These are phyloP conservation scores for Helenozyma baotianmanensis DNA, from an alignment of 805 yeast genomes.

Conservation along the genomic window DNA sequence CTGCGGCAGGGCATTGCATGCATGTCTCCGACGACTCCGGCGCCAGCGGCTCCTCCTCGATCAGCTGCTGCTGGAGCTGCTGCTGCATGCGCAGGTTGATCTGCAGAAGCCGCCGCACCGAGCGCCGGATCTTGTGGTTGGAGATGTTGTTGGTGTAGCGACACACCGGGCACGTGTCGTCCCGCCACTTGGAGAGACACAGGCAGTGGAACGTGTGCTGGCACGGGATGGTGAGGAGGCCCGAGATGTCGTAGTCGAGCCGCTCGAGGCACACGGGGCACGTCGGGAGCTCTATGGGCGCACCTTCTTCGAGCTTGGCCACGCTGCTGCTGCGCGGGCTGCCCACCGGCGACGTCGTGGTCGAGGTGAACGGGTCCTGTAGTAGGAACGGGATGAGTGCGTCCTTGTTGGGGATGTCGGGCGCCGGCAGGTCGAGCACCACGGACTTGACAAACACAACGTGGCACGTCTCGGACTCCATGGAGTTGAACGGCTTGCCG, in stretches of 20 bases:
- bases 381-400: slow-evolving; percentile 58
- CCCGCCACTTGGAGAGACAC: slow-evolving; percentile 84
- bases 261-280: slow-evolving; percentile 92
- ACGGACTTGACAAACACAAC: slow-evolving; percentile 66
- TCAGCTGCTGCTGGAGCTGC: slow-evolving; percentile 8
- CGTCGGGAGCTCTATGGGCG: slow-evolving; percentile 67
- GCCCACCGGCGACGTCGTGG: slow-evolving; percentile 5
- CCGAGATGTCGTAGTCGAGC: slow-evolving; percentile 77
- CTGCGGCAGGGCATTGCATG: slow-evolving; percentile 50
- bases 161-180: slow-evolving; percentile 88
- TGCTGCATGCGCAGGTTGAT: slow-evolving; percentile 17
- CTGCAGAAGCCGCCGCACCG: slow-evolving; percentile 32
- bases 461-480: slow-evolving; percentile 87
- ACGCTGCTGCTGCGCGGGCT: neutral
- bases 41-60: slow-evolving; percentile 2
- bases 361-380: slow-evolving; percentile 65
- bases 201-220: slow-evolving; percentile 92
- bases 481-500: slow-evolving; percentile 72
- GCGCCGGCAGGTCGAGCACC: slow-evolving; percentile 26
- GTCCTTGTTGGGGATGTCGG: slow-evolving; percentile 13
- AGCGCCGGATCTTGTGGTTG: slow-evolving; percentile 30
- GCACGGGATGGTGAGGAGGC: slow-evolving; percentile 82
- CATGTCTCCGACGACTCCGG: slow-evolving; percentile 37
- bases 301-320: slow-evolving; percentile 12
- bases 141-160: slow-evolving; percentile 57